Conservation (phyloP, 805 yeast genomes). For the Candida pini region DNA sequence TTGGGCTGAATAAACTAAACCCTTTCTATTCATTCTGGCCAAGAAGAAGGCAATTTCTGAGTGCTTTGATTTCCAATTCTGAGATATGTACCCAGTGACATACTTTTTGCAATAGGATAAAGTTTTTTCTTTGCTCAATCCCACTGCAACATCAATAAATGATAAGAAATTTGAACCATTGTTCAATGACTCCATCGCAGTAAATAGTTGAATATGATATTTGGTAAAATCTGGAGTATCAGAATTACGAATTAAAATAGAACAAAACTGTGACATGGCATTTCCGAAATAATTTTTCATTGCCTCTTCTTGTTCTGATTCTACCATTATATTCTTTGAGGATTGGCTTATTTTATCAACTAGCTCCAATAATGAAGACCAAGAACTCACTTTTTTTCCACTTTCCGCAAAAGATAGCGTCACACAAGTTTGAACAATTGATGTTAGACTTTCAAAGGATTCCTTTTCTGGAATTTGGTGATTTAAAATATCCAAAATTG, state of each 20-base stretch:
- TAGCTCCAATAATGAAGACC: constrained; percentile 32
- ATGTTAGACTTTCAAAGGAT: constrained; percentile 19
- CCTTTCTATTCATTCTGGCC: constrained; percentile 29
- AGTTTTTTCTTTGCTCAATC: constrained; percentile 39
- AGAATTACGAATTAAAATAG: constrained; percentile 51
- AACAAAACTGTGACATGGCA: constrained; percentile 38
- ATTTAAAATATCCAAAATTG: constrained; percentile 21
- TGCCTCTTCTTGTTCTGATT: constrained; percentile 7
- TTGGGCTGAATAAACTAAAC: constrained; percentile 9
- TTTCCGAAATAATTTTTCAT: constrained; percentile 16
- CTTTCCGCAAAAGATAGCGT: constrained; percentile 61
- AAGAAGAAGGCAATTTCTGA: constrained; percentile 38
- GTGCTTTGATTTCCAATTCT: constrained; percentile 32
- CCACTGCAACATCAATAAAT: constrained; percentile 42
- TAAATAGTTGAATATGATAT: constrained; percentile 39
- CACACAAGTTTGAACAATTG: constrained; percentile 36
- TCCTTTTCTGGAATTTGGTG: constrained; percentile 7
- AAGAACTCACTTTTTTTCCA: constrained; percentile 54
- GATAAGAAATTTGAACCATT: constrained; percentile 35
- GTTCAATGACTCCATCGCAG: constrained; percentile 30
- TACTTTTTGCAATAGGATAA: constrained; percentile 38
- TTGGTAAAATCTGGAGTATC: constrained; percentile 37
- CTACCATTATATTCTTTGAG: constrained; percentile 3
- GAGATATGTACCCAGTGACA: constrained; percentile 44
- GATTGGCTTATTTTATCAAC: constrained; percentile 9